Base-by-base conservation (phyloP, 495 filamentous ascomycete species). In the Penicillium canariense region DNA sequence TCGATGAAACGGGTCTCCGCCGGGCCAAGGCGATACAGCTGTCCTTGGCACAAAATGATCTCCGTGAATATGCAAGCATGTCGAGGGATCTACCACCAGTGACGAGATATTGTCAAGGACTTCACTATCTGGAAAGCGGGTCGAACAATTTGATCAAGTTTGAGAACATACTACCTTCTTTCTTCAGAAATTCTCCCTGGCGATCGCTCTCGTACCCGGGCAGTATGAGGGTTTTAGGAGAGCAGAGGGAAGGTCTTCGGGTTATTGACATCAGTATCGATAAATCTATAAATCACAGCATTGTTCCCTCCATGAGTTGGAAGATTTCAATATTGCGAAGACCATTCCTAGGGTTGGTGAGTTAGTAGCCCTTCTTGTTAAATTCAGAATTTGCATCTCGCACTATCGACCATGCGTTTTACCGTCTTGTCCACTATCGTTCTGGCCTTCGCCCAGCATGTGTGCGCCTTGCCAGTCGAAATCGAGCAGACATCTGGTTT, bases 401-500 rank as follows among this genome's bases (percentile, higher is more conserved):
- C 20, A 42, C 8, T 30, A 30, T 50, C 17, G 47, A 53, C 23
- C 22, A 67, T 67, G 64, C 58, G 46, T 48, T 44, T 64, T 8
- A 40, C 44, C 50, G 48, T 44, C 34, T 34, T 61, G 26, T 66
- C 55, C 27, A 15, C 63, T 15, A 48, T 52, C 15, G 44, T 77
- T 28, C 58, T 84, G 52, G 75, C 70, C 48, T 48, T 80, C 23
- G 54, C 77, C 55, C 78, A 74, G 30, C 65, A 70, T 38, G 73
- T 74, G 30, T 54, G 48, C 10, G 60, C 64, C 54, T 63, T 74
- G 42, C 77, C 77, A 18, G 61, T 80, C 50, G 68, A 81, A 49
- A 35, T 68, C 27, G 58, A 66, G 52, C 71, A 74, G 61, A 62
- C 71, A 42, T 61, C 75, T 14, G 77, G 70, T 30, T 66, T 87